phyloP scores from a whole-genome alignment of 2,329 filamentous ascomycete genomes.

The Albifimbria verrucaria region DNA sequence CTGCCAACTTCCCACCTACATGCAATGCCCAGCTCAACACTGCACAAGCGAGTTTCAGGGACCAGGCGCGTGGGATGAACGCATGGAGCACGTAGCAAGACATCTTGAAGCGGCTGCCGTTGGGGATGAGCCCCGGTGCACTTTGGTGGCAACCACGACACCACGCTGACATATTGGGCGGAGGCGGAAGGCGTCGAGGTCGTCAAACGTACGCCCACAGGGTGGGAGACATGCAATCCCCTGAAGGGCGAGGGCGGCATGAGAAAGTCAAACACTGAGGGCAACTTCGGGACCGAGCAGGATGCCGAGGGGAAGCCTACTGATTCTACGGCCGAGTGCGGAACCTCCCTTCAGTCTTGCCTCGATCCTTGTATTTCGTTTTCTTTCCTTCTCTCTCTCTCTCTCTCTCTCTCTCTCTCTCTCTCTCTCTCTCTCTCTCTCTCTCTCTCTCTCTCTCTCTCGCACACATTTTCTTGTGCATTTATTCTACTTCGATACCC shows the following conservation, averaged over 20 bases:
- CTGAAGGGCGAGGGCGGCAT: constrained; percentile 18
- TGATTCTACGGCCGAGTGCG: not conserved
- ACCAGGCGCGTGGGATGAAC: constrained; percentile 67
- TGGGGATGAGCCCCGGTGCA: constrained; percentile 22
- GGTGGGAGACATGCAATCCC: constrained; percentile 32
- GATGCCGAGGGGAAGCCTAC: constrained; percentile 24
- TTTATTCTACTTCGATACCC: too few species aligned
- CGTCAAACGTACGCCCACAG: constrained; percentile 19
- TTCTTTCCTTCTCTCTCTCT: not conserved
- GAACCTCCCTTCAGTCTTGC: not conserved
- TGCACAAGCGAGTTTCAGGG: constrained; percentile 63
- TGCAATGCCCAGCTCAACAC: constrained; percentile 57
- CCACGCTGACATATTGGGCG: constrained; percentile 38
- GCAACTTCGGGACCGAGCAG: constrained; percentile 10
- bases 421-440: not conserved
- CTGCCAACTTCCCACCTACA: constrained; percentile 57
- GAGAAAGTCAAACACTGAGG: constrained; percentile 6
- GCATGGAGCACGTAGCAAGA: constrained; percentile 83
- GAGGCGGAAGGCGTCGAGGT: constrained; percentile 33
- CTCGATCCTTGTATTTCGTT: not conserved
- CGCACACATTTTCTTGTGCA: too few species aligned
- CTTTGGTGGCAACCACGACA: constrained; percentile 37
- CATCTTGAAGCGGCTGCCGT: constrained; percentile 61
- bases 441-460: too few species aligned
- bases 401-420: not conserved